Base-by-base conservation (phyloP, 208 protist genomes). In the Acanthamoeba triangularis region DNA sequence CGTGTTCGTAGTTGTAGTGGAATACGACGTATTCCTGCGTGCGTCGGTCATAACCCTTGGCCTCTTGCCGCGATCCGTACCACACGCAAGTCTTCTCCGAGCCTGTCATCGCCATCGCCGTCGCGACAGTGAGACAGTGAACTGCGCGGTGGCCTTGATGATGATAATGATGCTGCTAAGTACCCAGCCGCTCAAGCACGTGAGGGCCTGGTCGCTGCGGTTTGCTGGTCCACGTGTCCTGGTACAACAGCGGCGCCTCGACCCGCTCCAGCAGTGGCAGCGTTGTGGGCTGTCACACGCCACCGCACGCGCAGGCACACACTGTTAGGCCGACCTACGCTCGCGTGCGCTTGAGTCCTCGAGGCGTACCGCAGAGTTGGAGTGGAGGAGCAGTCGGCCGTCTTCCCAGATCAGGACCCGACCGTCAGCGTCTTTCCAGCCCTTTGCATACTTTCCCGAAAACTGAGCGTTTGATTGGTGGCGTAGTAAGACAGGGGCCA, bases 1-100 rank as follows among this genome's bases (percentile, higher is more conserved):
- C 74, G 74, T 82, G 74, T 23, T 54, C 74, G 44, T 82, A 82
- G 74, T 82, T 82, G 74, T 82, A 82, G 44, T 82, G 74, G 74
- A 82, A 82, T 6, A 82, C 3, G 16, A 82, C 18, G 74, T 33
- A 82, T 37, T 82, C 74, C 11, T 82, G 4, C 35, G 74, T 82
- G 25, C 37, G 41, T 54, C 44, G 16, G 33, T 78, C 69, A 23
- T 78, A 78, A n/a, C 14, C 69, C 14, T 10, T 20, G 6, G 69
- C 69, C 37, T 35, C 69, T 6, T 14, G 69, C 30, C 33, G 30
- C 11, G 35, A 78, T 10, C 69, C 25, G 11, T 78, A 44, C 69
- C 69, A 78, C 33, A 47, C n/a, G 69, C 69, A 47, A 2, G 7
- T 78, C 69, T 10, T 8, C 11, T 10, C 69, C n/a, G 69, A 78